Evolutionary conservation across 352 stramenopile species (phyloP).

Genomic region (Globisporangium canariense): DNA sequence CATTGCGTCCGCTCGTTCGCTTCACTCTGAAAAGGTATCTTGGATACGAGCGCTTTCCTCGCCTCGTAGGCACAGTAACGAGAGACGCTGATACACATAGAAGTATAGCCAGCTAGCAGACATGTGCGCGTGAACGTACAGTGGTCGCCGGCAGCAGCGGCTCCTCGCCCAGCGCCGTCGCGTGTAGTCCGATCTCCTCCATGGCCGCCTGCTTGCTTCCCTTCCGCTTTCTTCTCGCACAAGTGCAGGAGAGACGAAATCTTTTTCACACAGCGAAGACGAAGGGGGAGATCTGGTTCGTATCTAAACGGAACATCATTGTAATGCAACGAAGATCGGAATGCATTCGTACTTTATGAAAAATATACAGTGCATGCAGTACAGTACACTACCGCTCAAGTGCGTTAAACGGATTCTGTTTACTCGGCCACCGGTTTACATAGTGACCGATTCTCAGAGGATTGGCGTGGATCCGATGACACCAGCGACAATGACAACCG

Average conservation of each 20-base stretch:
- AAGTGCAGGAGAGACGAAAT: constrained; percentile 7
- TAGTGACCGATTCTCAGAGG: no score
- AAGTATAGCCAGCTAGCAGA: background rate
- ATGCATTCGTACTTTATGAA: background rate
- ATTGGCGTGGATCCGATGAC: no score
- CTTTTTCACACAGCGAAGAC: constrained; percentile 6
- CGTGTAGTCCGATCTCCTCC: constrained; percentile 59
- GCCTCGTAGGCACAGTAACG: no score
- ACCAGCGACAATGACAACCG: no score
- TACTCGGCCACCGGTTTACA: no score
- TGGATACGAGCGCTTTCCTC: background rate
- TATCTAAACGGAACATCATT: background rate
- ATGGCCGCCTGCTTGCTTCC: constrained; percentile 25
- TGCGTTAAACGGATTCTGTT: no score
- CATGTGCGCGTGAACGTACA: constrained; percentile 14
- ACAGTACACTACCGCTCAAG: no score
- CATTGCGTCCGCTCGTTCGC: background rate
- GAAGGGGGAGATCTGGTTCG: constrained; percentile 8
- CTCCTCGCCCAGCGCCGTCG: constrained; percentile 38
- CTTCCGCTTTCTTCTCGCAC: constrained; percentile 1
- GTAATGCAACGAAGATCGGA: background rate
- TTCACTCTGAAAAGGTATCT: background rate
- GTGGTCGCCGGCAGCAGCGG: constrained; percentile 49
- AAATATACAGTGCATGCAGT: background rate
- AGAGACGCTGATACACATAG: background rate